Evolutionary conservation across 2,329 filamentous ascomycete species (phyloP).

Genomic region (Aotearoamyces nothofagi): DNA sequence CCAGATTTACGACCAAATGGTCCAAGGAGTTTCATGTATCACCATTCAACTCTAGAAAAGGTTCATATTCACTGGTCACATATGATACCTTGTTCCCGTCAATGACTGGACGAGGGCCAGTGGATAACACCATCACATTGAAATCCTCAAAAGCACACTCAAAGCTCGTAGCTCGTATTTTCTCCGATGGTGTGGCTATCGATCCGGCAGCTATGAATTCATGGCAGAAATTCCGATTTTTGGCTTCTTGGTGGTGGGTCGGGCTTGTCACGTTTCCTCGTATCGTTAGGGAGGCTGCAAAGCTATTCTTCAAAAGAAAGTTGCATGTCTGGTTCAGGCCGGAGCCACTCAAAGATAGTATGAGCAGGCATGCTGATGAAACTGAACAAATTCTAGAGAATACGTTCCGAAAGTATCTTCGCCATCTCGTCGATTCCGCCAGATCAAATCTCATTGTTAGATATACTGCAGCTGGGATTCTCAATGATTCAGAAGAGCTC

Average conservation of each 20-base stretch:
- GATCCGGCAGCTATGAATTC: conserved; percentile 32
- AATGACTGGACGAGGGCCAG: conserved; percentile 23
- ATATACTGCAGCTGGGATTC: conserved; percentile 36
- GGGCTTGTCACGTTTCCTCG: conserved; percentile 50
- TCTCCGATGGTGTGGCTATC: conserved; percentile 32
- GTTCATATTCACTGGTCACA: conserved; percentile 34
- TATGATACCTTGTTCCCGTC: conserved; percentile 29
- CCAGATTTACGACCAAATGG: conserved; percentile 35
- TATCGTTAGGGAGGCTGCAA: conserved; percentile 43
- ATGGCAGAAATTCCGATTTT: conserved; percentile 28
- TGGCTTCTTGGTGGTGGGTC: conserved; percentile 50
- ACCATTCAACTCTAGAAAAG: conserved; percentile 52
- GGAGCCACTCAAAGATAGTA: conserved; percentile 40
- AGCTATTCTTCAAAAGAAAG: conserved; percentile 37
- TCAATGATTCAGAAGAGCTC: conserved; percentile 21
- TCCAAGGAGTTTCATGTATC: conserved; percentile 65
- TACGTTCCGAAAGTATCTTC: conserved; percentile 32
- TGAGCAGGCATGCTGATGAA: conserved; percentile 34
- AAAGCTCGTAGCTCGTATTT: conserved; percentile 46
- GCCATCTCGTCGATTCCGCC: conserved; percentile 31
- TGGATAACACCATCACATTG: conserved; percentile 47
- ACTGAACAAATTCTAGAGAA: conserved; percentile 32
- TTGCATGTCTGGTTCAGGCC: conserved; percentile 52
- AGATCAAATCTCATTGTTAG: conserved; percentile 29
- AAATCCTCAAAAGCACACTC: conserved; percentile 40